phyloP scores from a whole-genome alignment of 495 filamentous ascomycete species.

The Neurospora sp. region DNA sequence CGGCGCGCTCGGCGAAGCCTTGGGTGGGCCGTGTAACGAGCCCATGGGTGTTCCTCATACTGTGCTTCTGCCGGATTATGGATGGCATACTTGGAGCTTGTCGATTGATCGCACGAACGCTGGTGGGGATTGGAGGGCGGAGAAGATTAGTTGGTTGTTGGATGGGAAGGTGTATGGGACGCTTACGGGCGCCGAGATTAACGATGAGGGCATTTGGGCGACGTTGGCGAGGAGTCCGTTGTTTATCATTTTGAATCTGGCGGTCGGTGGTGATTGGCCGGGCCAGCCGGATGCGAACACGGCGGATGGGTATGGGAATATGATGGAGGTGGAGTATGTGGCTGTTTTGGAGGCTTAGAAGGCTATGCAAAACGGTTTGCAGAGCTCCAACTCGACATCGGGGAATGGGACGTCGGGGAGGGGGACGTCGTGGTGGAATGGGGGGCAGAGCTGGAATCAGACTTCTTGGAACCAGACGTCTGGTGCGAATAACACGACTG shows the following conservation, averaged over 20 bases:
- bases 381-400: background rate
- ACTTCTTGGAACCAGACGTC: background rate
- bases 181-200: conserved; percentile 29
- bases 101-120: conserved; percentile 31
- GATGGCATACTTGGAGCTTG: conserved; percentile 38
- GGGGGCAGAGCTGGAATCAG: background rate
- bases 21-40: conserved; percentile 39
- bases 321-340: conserved; percentile 43
- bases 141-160: conserved; percentile 36
- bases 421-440: background rate
- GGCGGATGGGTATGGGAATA: conserved; percentile 32
- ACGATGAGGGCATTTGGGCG: conserved; percentile 33
- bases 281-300: conserved; percentile 24
- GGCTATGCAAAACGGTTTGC: background rate
- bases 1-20: conserved; percentile 15
- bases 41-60: conserved; percentile 23
- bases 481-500: background rate
- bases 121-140: conserved; percentile 25
- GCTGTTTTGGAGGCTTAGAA: conserved; percentile 22
- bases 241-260: conserved; percentile 40
- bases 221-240: conserved; percentile 36
- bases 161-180: conserved; percentile 32
- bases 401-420: background rate
- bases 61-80: conserved; percentile 23
- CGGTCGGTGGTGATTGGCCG: conserved; percentile 39